These are phyloP conservation scores for Spergularia marina DNA, from an alignment of 148 eudicot genomes.

Conservation along the genomic window DNA sequence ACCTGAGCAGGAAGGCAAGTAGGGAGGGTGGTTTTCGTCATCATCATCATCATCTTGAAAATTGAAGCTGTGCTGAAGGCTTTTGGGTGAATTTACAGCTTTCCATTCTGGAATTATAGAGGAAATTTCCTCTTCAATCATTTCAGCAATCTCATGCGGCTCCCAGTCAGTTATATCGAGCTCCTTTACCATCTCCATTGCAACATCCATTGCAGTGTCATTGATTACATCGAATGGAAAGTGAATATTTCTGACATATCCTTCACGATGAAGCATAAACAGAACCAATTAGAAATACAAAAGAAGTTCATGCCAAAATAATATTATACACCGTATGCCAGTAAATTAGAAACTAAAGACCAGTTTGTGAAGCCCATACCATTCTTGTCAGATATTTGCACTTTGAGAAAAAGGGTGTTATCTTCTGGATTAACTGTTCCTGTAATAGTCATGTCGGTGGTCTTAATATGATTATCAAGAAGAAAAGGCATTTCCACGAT, in stretches of 20 bases:
- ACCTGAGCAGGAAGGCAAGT: constrained; percentile 37
- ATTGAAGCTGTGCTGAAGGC: constrained; percentile 41
- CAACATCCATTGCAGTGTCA: constrained; percentile 69
- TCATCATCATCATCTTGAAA: constrained; percentile 42
- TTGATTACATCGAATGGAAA: constrained; percentile 58
- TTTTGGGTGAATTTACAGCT: constrained; percentile 19
- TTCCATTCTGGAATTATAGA: constrained; percentile 57
- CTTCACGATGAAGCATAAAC: constrained; percentile 26
- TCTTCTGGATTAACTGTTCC: constrained; percentile 63
- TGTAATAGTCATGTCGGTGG: constrained; percentile 67
- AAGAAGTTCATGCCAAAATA: neutral
- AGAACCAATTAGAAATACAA: neutral
- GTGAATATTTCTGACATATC: constrained; percentile 49
- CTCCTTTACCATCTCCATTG: constrained; percentile 80
- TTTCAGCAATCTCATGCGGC: constrained; percentile 59
- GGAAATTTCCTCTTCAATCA: constrained; percentile 65
- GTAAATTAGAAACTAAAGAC: neutral
- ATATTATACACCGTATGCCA: no score
- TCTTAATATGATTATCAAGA: constrained; percentile 30
- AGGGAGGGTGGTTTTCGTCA: constrained; percentile 40
- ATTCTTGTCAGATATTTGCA: constrained; percentile 52
- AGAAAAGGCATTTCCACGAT: constrained; percentile 27
- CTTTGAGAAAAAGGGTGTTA: constrained; percentile 62
- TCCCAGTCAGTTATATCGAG: constrained; percentile 69
- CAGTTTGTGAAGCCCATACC: constrained; percentile 36